Evolutionary conservation across 495 filamentous ascomycete genomes (phyloP).

Genomic region (Cercophora samala): DNA sequence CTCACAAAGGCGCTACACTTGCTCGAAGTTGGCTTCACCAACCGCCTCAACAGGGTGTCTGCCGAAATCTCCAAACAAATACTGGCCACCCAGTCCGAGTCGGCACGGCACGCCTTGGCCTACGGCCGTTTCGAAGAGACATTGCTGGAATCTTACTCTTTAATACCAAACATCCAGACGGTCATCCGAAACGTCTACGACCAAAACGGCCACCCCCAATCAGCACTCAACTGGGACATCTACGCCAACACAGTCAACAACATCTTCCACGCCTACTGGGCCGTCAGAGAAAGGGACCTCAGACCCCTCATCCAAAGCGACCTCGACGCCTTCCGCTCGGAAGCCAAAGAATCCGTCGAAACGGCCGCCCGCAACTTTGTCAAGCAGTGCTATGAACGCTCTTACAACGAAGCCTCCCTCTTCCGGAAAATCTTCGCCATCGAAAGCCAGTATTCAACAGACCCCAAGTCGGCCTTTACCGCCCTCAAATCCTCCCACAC

Average conservation of each 20-base stretch:
- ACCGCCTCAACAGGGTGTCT: slow-evolving; percentile 44
- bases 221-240: slow-evolving; percentile 49
- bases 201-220: slow-evolving; percentile 57
- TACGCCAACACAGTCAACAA: slow-evolving; percentile 60
- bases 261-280: slow-evolving; percentile 44
- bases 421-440: slow-evolving; percentile 49
- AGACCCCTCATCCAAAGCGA: slow-evolving; percentile 54
- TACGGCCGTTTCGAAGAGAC: slow-evolving; percentile 51
- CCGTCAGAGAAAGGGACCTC: slow-evolving; percentile 46
- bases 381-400: slow-evolving; percentile 50
- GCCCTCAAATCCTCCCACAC: slow-evolving; percentile 37
- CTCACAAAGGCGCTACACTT: slow-evolving; percentile 55
- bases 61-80: slow-evolving; percentile 46
- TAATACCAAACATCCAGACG: slow-evolving; percentile 46
- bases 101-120: slow-evolving; percentile 49
- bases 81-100: slow-evolving; percentile 45
- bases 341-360: slow-evolving; percentile 43
- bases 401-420: slow-evolving; percentile 46
- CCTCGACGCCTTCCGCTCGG: slow-evolving; percentile 48
- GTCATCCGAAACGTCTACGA: slow-evolving; percentile 56
- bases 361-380: slow-evolving; percentile 47
- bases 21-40: slow-evolving; percentile 50
- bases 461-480: slow-evolving; percentile 43
- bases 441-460: slow-evolving; percentile 45
- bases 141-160: slow-evolving; percentile 43